Evolutionary conservation across 768 basidiomycete species (phyloP).

Genomic region (Serpula lacrymans): DNA sequence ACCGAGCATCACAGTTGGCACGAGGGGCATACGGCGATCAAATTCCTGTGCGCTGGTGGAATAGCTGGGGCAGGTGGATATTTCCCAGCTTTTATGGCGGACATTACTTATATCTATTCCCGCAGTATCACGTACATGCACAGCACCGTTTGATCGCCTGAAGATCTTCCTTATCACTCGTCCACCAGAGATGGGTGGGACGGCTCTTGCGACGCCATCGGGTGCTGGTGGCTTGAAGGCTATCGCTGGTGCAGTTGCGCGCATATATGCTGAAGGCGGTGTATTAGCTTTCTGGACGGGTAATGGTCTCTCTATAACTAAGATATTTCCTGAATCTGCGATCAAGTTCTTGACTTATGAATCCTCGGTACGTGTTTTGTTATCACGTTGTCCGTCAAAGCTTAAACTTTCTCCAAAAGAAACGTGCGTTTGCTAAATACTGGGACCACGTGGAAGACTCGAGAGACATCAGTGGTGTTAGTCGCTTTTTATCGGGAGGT

Average conservation of each 20-base stretch:
- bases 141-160: slow-evolving; percentile 95
- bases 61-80: slow-evolving; percentile 86
- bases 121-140: slow-evolving; percentile 90
- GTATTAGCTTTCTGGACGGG: slow-evolving; percentile 97
- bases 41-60: slow-evolving; percentile 91
- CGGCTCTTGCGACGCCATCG: slow-evolving; percentile 40
- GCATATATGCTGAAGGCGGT: slow-evolving; percentile 89
- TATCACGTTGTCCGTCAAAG: slow-evolving; percentile 10
- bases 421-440: slow-evolving; percentile 90
- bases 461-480: slow-evolving; percentile 84
- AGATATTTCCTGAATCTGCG: slow-evolving; percentile 97
- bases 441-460: slow-evolving; percentile 89
- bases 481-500: slow-evolving; percentile 93
- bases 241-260: slow-evolving; percentile 67
- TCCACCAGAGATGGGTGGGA: slow-evolving; percentile 66
- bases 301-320: slow-evolving; percentile 87
- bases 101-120: slow-evolving; percentile 6
- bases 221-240: slow-evolving; percentile 55
- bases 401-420: slow-evolving; percentile 46
- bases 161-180: slow-evolving; percentile 96
- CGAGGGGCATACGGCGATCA: slow-evolving; percentile 71
- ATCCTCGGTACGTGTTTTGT: slow-evolving; percentile 63
- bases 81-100: not conserved
- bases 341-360: slow-evolving; percentile 98
- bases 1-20: slow-evolving; percentile 60